Conservation (phyloP, 1,139 yeast species). For the Candida neerlandica region DNA sequence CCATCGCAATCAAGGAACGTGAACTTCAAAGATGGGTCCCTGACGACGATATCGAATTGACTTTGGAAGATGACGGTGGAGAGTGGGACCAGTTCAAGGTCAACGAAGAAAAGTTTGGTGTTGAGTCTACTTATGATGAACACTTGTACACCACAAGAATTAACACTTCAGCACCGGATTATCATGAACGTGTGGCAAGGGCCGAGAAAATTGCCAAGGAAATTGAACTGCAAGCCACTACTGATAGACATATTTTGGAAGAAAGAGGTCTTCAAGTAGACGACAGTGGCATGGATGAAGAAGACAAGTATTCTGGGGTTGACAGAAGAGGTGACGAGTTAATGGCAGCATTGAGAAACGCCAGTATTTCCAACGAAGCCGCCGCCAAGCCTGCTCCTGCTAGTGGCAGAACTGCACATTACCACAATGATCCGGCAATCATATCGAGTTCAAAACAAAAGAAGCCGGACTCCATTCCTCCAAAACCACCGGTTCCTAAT, state of each 20-base stretch:
- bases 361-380: slow-evolving; percentile 22
- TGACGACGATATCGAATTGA: slow-evolving; percentile 50
- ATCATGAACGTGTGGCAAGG: slow-evolving; percentile 57
- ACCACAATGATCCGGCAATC: slow-evolving; percentile 78
- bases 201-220: slow-evolving; percentile 85
- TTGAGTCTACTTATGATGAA: slow-evolving; percentile 85
- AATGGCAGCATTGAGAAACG: slow-evolving; percentile 58
- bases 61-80: slow-evolving; percentile 40
- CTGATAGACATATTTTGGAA: slow-evolving; percentile 83
- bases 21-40: slow-evolving; percentile 89
- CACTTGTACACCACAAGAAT: slow-evolving; percentile 86
- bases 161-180: slow-evolving; percentile 75
- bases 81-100: slow-evolving; percentile 94
- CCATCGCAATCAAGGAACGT: slow-evolving; percentile 52
- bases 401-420: slow-evolving; percentile 56
- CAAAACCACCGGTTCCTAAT: slow-evolving; percentile 34
- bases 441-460: slow-evolving; percentile 47
- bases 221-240: slow-evolving; percentile 69
- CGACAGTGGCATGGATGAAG: slow-evolving; percentile 91
- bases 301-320: slow-evolving; percentile 95
- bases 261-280: slow-evolving; percentile 82
- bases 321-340: slow-evolving; percentile 63
- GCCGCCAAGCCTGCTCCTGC: slow-evolving; percentile 57
- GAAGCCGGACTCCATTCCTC: slow-evolving; percentile 36
- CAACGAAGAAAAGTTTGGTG: slow-evolving; percentile 86